Conservation (phyloP, 1,284 basidiomycete genomes). For the Spongiforma sp. region DNA sequence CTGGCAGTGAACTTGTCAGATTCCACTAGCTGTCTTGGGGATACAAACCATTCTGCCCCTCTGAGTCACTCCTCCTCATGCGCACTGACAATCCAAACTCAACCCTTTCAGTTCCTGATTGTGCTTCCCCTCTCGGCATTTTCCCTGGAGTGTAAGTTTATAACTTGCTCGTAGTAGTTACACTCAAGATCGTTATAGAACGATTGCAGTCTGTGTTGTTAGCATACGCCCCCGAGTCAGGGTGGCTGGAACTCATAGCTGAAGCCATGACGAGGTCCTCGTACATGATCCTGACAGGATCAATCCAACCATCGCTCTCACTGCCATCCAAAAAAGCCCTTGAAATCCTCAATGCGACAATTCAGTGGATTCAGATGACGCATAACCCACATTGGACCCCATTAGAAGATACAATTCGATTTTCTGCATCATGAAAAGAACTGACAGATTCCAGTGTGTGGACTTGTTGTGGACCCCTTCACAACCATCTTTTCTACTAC, state of each 20-base stretch:
- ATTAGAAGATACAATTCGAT: not conserved
- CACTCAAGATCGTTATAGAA: not conserved
- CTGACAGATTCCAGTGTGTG: not conserved
- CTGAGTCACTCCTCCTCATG: not conserved
- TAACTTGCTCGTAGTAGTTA: not conserved
- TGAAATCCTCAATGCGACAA: not conserved
- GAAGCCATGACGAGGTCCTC: not conserved
- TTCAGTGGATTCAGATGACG: not conserved
- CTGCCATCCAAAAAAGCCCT: not conserved
- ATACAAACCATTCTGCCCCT: not conserved
- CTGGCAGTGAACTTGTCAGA: not conserved
- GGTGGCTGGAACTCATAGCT: not conserved
- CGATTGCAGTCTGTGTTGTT: not conserved
- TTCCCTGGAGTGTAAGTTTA: not conserved
- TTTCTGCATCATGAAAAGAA: not conserved
- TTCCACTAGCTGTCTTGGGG: not conserved
- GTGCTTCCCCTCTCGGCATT: not conserved
- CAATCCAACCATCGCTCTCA: not conserved
- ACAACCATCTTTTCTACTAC: not conserved
- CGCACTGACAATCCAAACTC: not conserved
- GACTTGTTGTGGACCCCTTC: not conserved
- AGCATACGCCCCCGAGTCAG: not conserved
- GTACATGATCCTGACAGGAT: not conserved
- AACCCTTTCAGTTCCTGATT: not conserved
- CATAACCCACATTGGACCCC: not conserved